Evolutionary conservation across 2,329 filamentous ascomycete species (phyloP), one percentile per base, ranked within the genome.

Genomic region (Venturia oleaginea): DNA sequence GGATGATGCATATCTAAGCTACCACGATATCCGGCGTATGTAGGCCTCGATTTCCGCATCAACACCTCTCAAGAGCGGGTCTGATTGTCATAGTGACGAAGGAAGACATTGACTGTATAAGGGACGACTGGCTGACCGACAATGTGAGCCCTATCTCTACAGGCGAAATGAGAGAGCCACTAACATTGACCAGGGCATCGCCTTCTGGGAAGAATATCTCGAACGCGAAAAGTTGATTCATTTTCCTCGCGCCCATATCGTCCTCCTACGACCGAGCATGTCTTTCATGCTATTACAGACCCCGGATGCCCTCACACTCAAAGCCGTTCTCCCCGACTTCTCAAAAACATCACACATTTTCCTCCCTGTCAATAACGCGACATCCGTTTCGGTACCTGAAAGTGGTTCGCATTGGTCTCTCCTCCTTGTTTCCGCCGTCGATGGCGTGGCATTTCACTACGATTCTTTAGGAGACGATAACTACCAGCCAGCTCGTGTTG

Each of bases 131-230:
- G 94, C 81, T 99, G 62, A 97, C 93, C 54, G 94, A 99, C 75
- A 97, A 96, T 79, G 90, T 92, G 70, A 97, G 99, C 69, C 88
- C 91, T 61, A 97, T 99, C 74, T 99, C 94, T 93, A 90, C 97
- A 83, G 93, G 5, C 22, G 17, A n/a, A n/a, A 5, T 30, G 30
- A n/a, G 11, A 40, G 30, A 42, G 59, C 24, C 60, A 66, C 66
- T 62, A 65, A 57, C n/a, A 7, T 22, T 11, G 30, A 68, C 65
- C n/a, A 40, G 34, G 34, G 32, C 17, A 69, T 65, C 32, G 55
- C 46, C 43, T 61, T 63, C 61, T 60, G 37, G 8, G 61, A 54
- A 67, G 85, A 87, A 78, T 92, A 90, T 74, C 86, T 99, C 68
- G 94, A 99, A 76, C 90, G 87, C 67, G 93, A 97, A 79, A 87